phyloP scores from a whole-genome alignment of 345 rosid species.

The Populus simonii region DNA sequence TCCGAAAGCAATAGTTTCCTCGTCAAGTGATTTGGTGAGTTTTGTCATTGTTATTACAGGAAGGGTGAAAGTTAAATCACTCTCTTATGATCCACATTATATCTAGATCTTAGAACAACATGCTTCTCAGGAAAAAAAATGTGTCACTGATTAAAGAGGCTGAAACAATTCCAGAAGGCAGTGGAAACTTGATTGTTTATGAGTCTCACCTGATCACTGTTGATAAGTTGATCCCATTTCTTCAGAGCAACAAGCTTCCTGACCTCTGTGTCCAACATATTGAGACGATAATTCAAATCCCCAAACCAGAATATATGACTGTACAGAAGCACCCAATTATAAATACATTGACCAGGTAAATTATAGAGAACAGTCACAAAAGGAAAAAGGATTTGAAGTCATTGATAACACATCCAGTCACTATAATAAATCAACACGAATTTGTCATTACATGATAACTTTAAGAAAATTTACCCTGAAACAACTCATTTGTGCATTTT shows the following conservation, averaged over 20 bases:
- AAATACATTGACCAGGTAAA: background rate
- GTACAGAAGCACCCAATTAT: conserved; percentile 25
- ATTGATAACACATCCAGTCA: background rate
- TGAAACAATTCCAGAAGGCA: background rate
- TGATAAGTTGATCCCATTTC: conserved; percentile 75
- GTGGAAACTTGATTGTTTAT: background rate
- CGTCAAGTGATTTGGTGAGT: background rate
- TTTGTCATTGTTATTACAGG: background rate
- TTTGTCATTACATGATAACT: background rate
- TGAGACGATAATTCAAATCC: conserved; percentile 90
- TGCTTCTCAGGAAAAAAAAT: background rate
- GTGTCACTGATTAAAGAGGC: background rate
- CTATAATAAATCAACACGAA: background rate
- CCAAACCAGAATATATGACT: conserved; percentile 98
- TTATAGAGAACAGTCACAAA: background rate
- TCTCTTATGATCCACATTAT: background rate
- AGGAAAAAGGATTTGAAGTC: background rate
- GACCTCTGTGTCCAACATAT: conserved; percentile 65
- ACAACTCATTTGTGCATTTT: background rate
- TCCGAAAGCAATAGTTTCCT: background rate
- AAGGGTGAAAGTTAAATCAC: background rate
- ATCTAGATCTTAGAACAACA: background rate
- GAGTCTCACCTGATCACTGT: conserved; percentile 69
- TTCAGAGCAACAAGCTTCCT: conserved; percentile 69
- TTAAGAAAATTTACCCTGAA: background rate